Conservation (phyloP, 1,284 basidiomycete species). For the Mycena sp. region DNA sequence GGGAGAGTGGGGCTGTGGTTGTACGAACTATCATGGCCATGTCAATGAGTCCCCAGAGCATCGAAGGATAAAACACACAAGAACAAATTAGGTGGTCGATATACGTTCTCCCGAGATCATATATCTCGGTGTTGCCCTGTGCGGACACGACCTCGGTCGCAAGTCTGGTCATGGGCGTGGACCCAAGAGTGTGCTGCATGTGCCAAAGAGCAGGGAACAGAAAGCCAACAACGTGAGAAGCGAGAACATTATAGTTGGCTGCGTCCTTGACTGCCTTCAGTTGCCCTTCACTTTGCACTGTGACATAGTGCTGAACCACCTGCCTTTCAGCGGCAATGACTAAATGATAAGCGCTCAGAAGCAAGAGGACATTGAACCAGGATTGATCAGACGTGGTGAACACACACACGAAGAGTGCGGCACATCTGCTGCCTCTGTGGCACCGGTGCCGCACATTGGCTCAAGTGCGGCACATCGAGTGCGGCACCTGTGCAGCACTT, state of each 20-base stretch:
- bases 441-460: slow-evolving; percentile 1
- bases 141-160: slow-evolving; percentile 2
- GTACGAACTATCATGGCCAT: no score
- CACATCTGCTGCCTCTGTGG: no score
- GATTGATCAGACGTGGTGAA: no score
- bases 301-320: slow-evolving; percentile 8
- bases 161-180: neutral
- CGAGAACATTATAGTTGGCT: slow-evolving; percentile 1
- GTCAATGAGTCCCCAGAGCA: neutral
- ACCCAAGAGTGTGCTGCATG: slow-evolving; percentile 1
- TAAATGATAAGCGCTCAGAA: neutral
- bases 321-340: slow-evolving; percentile 3
- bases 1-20: no score
- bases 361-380: neutral
- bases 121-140: neutral
- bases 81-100: neutral
- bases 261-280: slow-evolving; percentile 7
- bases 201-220: slow-evolving; percentile 1
- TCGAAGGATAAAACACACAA: neutral
- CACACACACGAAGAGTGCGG: no score
- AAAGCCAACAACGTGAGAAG: slow-evolving; percentile 5
- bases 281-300: neutral
- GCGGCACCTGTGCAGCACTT: no score
- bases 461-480: slow-evolving; percentile 3
- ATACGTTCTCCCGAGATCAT: neutral